phyloP scores from a whole-genome alignment of 148 eudicot genomes.

The Amaranthus hypochondriacus region DNA sequence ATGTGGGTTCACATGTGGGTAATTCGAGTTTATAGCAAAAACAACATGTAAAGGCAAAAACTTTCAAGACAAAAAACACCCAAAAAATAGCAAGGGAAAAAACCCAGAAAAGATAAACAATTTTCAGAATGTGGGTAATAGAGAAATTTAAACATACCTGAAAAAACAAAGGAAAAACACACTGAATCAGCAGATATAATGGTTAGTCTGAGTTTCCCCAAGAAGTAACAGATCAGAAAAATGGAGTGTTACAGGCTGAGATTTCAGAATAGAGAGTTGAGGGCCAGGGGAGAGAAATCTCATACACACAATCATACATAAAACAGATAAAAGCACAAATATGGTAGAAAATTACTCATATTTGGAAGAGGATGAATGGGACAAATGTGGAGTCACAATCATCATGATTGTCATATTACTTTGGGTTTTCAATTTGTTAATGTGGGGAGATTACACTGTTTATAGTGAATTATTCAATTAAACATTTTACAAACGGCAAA shows the following conservation, averaged over 20 bases:
- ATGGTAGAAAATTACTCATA: constrained; percentile 5
- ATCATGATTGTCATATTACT: constrained; percentile 11
- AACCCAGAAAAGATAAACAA: constrained; percentile 5
- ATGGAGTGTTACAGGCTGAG: neutral
- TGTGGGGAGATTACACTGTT: neutral
- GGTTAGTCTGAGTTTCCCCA: constrained; percentile 4
- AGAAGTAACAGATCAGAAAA: constrained; percentile 17
- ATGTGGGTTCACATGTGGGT: too few relatives aligned
- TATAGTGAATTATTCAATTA: constrained; percentile 5
- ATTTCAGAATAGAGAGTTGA: neutral
- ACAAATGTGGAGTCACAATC: constrained; percentile 23
- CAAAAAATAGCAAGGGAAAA: constrained; percentile 4
- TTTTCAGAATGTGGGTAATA: constrained; percentile 4
- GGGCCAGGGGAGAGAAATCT: neutral
- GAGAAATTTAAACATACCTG: constrained; percentile 14
- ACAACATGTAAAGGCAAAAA: neutral
- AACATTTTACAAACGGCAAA: neutral
- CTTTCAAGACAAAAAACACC: neutral
- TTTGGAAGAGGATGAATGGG: constrained; percentile 15
- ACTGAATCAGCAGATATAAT: neutral
- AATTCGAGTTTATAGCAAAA: neutral
- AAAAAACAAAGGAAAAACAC: constrained; percentile 19
- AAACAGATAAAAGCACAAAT: neutral
- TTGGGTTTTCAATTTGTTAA: constrained; percentile 9
- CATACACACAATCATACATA: constrained; percentile 10